Evolutionary conservation across 2,329 filamentous ascomycete species (phyloP), one percentile per base, ranked within the genome.

Genomic region (Sclerotinia trifoliorum): DNA sequence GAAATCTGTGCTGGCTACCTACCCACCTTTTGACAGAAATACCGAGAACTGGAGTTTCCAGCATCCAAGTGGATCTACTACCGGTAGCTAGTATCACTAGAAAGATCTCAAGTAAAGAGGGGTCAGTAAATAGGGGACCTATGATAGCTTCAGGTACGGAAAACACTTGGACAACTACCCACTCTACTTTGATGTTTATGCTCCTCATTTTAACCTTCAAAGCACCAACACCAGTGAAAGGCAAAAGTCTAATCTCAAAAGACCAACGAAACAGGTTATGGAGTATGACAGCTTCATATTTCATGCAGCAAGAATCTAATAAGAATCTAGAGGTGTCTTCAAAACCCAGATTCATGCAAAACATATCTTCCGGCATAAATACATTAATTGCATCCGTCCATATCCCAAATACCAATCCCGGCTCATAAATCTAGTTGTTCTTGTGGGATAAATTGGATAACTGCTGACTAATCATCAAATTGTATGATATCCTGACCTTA

Each of bases 161-260:
- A 61, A 42, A 42, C 39, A 42, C 39, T 42, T 42, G 39, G 44
- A 24, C 58, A 61, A 61, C 19, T 65, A 52, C 54, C 49, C 62
- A 54, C 49, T 49, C 54, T 35, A 56, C 35, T 2, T n/a, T 56
- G 54, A 56, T 61, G 10, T 61, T 32, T 4, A 60, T 42, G 35
- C 54, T 55, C 49, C 49, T 65, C 58, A 55, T 55, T 65, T 65
- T 55, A 52, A 52, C 24, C 49, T 54, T 65, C 39, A 52, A 65
- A 35, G 60, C 60, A 48, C 60, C 60, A 63, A 39, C 60, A 17
- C 17, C n/a, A 39, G 62, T 49, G 55, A 49, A 11, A 24, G n/a
- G 8, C 10, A 61, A 35, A 61, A 21, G 26, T 35, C 21, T 17
- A 49, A 48, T 49, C 35, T 24, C 21, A 32, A n/a, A 35, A 61